Evolutionary conservation across 805 yeast genomes (phyloP), one percentile per base, ranked within the genome.

Genomic region (Middelhovenomyces tepae): DNA sequence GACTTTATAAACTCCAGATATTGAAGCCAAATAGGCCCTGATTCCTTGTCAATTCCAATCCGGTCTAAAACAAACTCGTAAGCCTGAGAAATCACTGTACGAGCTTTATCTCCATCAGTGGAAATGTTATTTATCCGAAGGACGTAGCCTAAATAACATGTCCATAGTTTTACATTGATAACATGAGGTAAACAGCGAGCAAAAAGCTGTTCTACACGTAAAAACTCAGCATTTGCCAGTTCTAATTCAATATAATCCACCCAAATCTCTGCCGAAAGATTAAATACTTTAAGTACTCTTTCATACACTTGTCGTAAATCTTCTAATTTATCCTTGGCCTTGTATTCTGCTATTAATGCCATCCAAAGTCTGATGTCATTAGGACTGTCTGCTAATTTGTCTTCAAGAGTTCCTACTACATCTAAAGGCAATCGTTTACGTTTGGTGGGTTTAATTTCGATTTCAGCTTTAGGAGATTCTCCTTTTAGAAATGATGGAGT

Each of bases 41-140:
- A 71, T 22, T 70, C 64, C 4, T 79, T 70, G 53, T 91, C 97
- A 20, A 73, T 57, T 0, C 95, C 95, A 32, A 87, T 83, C 39
- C 75, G 71, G 18, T 69, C 74, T 13, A 82, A 62, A 1, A 93
- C 94, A 51, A 81, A 73, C 40, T 86, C 93, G 53, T 77, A 89
- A 1, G 95, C 94, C 50, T 76, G 79, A 11, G 78, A 64, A 9
- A 87, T 81, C 1, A 72, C 69, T 7, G 76, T 69, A 42, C 91
- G 63, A 0, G 91, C 87, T 42, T 70, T 75, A 51, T 80, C 93
- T 22, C 91, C 91, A 16, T 89, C 93, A 3, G 86, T 78, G 34
- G 79, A 72, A 47, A 81, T 75, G 35, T 69, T 67, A 34, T 65
- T 64, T 30, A 69, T 72, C 27, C 84, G 65, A 36, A 87, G 73